Evolutionary conservation across 306 rosid species (phyloP).

Genomic region (Castanea crenata): DNA sequence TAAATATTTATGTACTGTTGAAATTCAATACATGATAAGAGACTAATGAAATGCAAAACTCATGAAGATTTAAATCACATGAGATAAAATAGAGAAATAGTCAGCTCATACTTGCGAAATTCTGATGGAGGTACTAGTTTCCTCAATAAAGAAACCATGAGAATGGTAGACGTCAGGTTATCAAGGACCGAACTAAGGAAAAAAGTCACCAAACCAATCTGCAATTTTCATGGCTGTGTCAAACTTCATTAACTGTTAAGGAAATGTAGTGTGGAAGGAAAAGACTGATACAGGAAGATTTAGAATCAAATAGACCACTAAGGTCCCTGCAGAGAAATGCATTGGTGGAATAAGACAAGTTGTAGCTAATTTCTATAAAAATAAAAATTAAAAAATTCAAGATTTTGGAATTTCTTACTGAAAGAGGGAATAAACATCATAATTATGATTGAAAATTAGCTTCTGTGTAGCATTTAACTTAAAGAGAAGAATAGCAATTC

Average conservation of each 20-base stretch:
- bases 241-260: conserved; percentile 2
- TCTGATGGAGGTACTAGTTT: conserved; percentile 91
- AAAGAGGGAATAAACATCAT: neutral
- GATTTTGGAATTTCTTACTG: neutral
- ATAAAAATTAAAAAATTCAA: neutral
- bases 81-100: neutral
- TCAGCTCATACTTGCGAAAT: conserved; percentile 63
- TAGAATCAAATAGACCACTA: neutral
- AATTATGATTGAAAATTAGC: neutral
- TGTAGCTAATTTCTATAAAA: neutral
- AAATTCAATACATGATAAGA: neutral
- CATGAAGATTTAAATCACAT: conserved; percentile 5
- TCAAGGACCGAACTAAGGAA: conserved; percentile 85
- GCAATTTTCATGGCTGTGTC: conserved; percentile 32
- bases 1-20: neutral
- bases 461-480: no score
- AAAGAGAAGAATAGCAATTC: neutral
- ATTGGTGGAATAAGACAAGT: neutral
- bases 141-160: conserved; percentile 88
- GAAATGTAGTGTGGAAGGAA: neutral
- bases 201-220: conserved; percentile 87
- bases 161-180: conserved; percentile 89
- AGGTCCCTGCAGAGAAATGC: neutral
- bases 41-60: neutral
- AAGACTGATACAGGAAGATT: neutral